Evolutionary conservation across 805 yeast species (phyloP).

Genomic region (Candida cerambycidarum): DNA sequence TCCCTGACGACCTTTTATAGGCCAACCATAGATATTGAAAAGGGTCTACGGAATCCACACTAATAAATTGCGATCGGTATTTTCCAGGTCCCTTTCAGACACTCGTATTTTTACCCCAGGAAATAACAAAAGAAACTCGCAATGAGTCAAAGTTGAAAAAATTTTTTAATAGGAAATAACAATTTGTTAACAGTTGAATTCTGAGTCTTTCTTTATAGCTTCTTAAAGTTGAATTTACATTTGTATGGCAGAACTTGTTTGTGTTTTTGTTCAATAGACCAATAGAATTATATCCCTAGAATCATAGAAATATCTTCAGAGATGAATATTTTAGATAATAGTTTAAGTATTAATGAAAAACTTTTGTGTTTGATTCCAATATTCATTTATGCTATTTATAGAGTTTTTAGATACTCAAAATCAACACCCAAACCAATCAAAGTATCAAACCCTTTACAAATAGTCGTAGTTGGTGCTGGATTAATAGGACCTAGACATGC

Average conservation of each 20-base stretch:
- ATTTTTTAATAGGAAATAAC: conserved; percentile 2
- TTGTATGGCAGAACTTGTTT: too few species aligned
- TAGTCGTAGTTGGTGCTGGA: conserved; percentile 33
- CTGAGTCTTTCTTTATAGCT: background rate
- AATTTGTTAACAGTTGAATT: too few species aligned
- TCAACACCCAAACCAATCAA: background rate
- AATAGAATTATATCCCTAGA: too few species aligned
- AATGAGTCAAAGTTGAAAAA: conserved; percentile 6
- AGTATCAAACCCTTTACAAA: background rate
- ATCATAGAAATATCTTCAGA: too few species aligned
- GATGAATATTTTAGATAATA: too few species aligned
- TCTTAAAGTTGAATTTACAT: background rate
- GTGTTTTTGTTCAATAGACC: too few species aligned
- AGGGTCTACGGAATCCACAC: too few species aligned
- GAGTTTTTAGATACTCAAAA: background rate
- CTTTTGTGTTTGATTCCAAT: background rate
- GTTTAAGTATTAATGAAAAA: too few species aligned
- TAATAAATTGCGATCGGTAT: too few species aligned
- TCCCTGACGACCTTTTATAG: too few species aligned
- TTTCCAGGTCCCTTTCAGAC: too few species aligned
- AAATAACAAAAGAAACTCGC: conserved; percentile 2
- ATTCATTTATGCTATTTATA: background rate
- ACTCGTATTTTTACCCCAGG: conserved; percentile 1
- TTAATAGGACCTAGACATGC: conserved; percentile 44
- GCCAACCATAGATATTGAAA: too few species aligned